Evolutionary conservation across 805 yeast genomes (phyloP), one percentile per base, ranked within the genome.

Genomic region (Candida ascalaphidarum): DNA sequence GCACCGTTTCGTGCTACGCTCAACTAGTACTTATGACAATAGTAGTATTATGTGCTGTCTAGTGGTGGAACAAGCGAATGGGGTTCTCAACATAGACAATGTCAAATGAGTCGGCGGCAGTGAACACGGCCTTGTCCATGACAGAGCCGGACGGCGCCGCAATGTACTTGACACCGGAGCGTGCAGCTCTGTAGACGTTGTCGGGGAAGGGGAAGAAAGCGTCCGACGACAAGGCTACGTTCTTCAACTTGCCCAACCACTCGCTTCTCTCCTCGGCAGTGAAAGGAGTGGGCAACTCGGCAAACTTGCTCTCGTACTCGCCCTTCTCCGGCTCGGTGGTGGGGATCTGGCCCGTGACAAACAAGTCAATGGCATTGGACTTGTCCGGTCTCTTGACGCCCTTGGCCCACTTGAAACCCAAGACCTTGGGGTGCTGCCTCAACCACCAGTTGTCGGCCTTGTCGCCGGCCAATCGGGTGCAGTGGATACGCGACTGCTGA

Each of bases 201-300:
- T 92, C 99, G 42, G 97, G 92, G 92, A 92, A 92, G 63, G 99
- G 99, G 94, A 92, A 92, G 77, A 92, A 92, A 17, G 99, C 99
- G 56, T 92, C 99, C 3, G 96, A 86, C 11, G 96, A 81, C 45
- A 88, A 69, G 9, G 97, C 86, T 32, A 92, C 99, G 46, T 83
- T 77, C 34, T 66, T 74, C 57, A 86, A 71, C 65, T 86, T 75
- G 37, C 63, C 46, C 41, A 81, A 61, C 97, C 97, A 92, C 47
- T 82, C 95, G 40, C 66, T 64, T 62, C 89, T 84, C 69, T 92
- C 98, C 39, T 68, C 76, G 16, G 58, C 61, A 28, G 95, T 78
- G 44, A 92, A 69, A 30, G 95, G 95, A 44, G 62, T 69, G 43
- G 99, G 99, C 20, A 88, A 46, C 40, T 61, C 77, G 33, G 68